These are phyloP conservation scores for Penicillium sp. DNA, from an alignment of 2,329 filamentous ascomycete species.

Conservation along the genomic window DNA sequence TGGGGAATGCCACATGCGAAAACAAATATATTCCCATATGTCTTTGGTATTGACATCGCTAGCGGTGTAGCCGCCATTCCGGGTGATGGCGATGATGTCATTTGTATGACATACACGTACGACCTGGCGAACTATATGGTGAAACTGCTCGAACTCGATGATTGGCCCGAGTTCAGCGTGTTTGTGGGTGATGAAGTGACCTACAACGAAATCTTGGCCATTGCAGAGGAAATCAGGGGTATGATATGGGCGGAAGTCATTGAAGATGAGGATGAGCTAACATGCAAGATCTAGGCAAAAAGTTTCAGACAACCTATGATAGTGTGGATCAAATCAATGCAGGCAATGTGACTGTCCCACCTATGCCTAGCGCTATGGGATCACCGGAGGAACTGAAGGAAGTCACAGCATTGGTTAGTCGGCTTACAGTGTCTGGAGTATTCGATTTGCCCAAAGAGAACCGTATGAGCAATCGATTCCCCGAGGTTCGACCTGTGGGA, in stretches of 20 bases:
- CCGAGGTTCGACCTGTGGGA: constrained; percentile 24
- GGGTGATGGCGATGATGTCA: constrained; percentile 48
- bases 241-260: constrained; percentile 15
- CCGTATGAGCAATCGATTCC: constrained; percentile 26
- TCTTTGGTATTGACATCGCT: constrained; percentile 49
- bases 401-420: constrained; percentile 30
- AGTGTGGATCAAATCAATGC: constrained; percentile 33
- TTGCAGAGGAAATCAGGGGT: constrained; percentile 47
- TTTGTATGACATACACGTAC: constrained; percentile 52
- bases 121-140: constrained; percentile 54
- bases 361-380: constrained; percentile 19
- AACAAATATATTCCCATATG: constrained; percentile 42
- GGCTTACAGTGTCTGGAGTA: constrained; percentile 30
- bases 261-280: not conserved
- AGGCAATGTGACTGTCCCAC: constrained; percentile 39
- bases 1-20: constrained; percentile 43
- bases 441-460: constrained; percentile 29
- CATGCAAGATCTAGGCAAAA: constrained; percentile 23
- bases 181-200: constrained; percentile 46
- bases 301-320: constrained; percentile 41
- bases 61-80: constrained; percentile 52
- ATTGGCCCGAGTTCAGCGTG: constrained; percentile 47
- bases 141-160: constrained; percentile 42
- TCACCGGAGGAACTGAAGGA: constrained; percentile 29
- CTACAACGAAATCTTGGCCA: constrained; percentile 48